Conservation (phyloP, 2,329 filamentous ascomycete genomes). For the Apiospora saccharicola region DNA sequence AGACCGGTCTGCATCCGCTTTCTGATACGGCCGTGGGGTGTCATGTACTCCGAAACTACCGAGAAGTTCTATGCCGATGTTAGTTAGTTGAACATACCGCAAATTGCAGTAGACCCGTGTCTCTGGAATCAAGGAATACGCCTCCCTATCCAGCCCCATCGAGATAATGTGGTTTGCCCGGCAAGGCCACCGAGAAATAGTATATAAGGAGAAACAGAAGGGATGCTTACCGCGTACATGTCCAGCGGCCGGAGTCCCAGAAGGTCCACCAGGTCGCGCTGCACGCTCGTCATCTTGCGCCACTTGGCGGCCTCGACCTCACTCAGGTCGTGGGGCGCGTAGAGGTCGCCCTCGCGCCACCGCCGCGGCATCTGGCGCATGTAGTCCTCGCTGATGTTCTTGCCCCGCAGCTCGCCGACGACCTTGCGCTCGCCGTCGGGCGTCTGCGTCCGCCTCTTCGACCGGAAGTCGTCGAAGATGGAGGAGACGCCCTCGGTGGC, state of each 20-base stretch:
- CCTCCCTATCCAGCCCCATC: background rate
- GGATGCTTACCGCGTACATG: conserved; percentile 79
- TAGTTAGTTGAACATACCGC: background rate
- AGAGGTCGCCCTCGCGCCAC: conserved; percentile 84
- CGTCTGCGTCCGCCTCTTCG: conserved; percentile 23
- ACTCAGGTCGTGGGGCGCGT: conserved; percentile 87
- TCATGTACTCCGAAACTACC: conserved; percentile 89
- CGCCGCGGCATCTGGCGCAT: conserved; percentile 71
- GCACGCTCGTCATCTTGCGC: conserved; percentile 63
- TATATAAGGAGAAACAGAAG: background rate
- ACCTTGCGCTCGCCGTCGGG: conserved; percentile 35
- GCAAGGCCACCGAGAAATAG: background rate
- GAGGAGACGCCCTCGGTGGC: conserved; percentile 29
- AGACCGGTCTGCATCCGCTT: conserved; percentile 79
- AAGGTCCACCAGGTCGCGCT: conserved; percentile 78
- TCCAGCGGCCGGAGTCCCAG: conserved; percentile 81
- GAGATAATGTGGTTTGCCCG: background rate
- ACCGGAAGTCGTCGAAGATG: conserved; percentile 29
- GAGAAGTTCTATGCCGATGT: conserved; percentile 77
- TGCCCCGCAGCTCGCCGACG: conserved; percentile 48
- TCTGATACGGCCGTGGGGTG: conserved; percentile 84
- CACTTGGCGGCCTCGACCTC: conserved; percentile 83
- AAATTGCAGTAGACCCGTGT: background rate
- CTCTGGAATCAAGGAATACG: background rate
- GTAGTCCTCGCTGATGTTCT: conserved; percentile 58